Percentiles rank a stretch among this genome's conserved stretches.
These are phyloP conservation scores for Echinochloa phyllopogon DNA, from an alignment of 176 grass and related monocot genomes.

Conservation along the genomic window DNA sequence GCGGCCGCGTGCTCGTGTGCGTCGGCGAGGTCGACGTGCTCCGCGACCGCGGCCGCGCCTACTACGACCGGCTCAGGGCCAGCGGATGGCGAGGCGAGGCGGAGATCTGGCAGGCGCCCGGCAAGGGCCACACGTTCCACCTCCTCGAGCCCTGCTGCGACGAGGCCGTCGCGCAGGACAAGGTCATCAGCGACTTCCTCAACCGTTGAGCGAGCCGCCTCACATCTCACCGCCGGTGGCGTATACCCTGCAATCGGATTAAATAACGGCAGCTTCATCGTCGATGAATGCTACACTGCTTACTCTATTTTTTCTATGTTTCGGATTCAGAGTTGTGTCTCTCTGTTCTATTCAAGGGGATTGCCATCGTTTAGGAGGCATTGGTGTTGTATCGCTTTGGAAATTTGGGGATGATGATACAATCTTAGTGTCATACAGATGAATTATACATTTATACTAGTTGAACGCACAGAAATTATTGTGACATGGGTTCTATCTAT, in stretches of 20 bases:
- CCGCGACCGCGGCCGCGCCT: constrained; percentile 56
- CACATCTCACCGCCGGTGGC: not conserved
- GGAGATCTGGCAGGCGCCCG: constrained; percentile 55
- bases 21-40: constrained; percentile 60
- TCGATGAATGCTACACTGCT: constrained; percentile 34
- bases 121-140: constrained; percentile 63
- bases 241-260: not conserved
- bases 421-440: constrained; percentile 40
- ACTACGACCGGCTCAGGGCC: constrained; percentile 52
- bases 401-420: constrained; percentile 6
- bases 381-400: constrained; percentile 29
- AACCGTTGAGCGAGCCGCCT: constrained; percentile 36
- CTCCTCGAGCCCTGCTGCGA: constrained; percentile 52
- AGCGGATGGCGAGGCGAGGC: constrained; percentile 56
- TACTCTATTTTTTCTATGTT: not conserved
- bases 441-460: too few species aligned
- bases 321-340: constrained; percentile 14
- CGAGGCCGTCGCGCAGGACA: constrained; percentile 59
- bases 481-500: too few species aligned
- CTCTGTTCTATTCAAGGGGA: not conserved
- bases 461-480: too few species aligned
- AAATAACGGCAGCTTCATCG: constrained; percentile 45
- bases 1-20: constrained; percentile 53
- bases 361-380: constrained; percentile 32
- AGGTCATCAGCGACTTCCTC: constrained; percentile 58